A percentile compares a stretch with the other conserved stretches of the same genome.
These are phyloP conservation scores for Aquanectria penicillioides DNA, from an alignment of 2,329 filamentous ascomycete genomes.

Conservation along the genomic window DNA sequence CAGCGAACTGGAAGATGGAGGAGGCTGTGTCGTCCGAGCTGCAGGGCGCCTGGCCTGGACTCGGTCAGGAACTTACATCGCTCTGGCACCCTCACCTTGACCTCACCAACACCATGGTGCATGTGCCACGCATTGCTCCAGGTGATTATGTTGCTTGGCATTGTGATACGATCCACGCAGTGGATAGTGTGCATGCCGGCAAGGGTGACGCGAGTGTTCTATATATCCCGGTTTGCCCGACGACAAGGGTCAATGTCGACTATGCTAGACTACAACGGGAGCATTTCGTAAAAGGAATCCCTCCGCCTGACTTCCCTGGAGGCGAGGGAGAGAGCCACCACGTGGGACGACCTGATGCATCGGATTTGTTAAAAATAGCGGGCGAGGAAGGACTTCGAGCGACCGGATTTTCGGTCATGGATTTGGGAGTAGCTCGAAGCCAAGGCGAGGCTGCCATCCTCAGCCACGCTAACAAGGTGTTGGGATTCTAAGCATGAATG, in stretches of 20 bases:
- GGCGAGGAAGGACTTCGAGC: constrained; percentile 2
- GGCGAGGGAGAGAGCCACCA: constrained; percentile 73
- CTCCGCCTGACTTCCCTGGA: constrained; percentile 76
- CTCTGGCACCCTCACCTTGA: constrained; percentile 77
- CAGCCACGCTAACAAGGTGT: neutral
- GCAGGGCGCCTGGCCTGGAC: constrained; percentile 76
- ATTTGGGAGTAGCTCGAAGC: neutral
- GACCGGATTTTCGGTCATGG: neutral
- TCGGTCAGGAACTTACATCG: constrained; percentile 74
- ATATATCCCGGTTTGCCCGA: constrained; percentile 88
- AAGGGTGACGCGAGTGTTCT: constrained; percentile 80
- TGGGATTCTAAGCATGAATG: neutral
- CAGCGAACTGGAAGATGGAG: constrained; percentile 68
- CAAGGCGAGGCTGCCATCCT: neutral
- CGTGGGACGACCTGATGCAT: constrained; percentile 55
- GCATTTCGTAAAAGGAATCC: constrained; percentile 73
- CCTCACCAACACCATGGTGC: constrained; percentile 74
- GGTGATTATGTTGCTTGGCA: constrained; percentile 89
- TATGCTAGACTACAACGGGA: constrained; percentile 78
- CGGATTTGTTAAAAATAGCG: constrained; percentile 32
- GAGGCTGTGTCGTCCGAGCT: constrained; percentile 65
- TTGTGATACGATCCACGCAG: constrained; percentile 83
- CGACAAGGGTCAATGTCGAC: constrained; percentile 77
- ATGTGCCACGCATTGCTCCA: constrained; percentile 73
- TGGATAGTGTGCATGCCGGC: constrained; percentile 81